Base-by-base conservation (phyloP, 805 yeast species). In the Metschnikowia cerradonensis region DNA sequence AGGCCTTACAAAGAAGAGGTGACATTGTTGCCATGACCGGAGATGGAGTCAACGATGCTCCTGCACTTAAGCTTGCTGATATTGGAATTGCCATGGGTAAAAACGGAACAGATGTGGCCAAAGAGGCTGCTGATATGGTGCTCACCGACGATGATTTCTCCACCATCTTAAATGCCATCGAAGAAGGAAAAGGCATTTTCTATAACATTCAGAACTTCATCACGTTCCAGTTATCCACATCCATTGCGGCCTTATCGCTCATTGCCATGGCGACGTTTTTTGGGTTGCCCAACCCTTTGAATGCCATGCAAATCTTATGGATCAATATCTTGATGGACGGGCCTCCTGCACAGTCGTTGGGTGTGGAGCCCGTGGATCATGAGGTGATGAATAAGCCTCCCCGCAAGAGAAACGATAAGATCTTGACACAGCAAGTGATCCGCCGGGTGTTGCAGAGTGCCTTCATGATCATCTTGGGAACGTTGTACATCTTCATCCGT, bases 11-110 rank as follows among this genome's bases (percentile, higher is more conserved):
- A 67, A 80, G 81, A 66, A 80, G 96, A 65, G 97, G 97, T 47
- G 96, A 92, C 67, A 84, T 92, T 55, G 98, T 92, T 47, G 99
- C 97, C 22, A 91, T 92, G 97, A 91, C 98, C n/a, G 99, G 99
- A 60, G 98, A 91, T 70, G 98, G 98, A 71, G 97, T 92, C 13
- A 91, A 91, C 67, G 98, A 91, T 75, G 98, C 98, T 0, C 98
- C 98, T n/a, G 97, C 98, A 4, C 77, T 92, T 60, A 91, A 92
- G 66, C 77, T 91, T 59, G 97, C 98, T 2, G 97, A 91, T 70
- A 91, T 91, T 60, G 98, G 98, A 62, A 89, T 92, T 59, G 85
- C 96, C 13, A 90, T 91, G 94, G 94, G 90, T 53, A 82, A 81
- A 59, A 85, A 87, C 73, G 99, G 99, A 52, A 94, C 98, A 0